Base-by-base conservation (phyloP, 176 grass and related monocot species). In the Oryza meyeriana region DNA sequence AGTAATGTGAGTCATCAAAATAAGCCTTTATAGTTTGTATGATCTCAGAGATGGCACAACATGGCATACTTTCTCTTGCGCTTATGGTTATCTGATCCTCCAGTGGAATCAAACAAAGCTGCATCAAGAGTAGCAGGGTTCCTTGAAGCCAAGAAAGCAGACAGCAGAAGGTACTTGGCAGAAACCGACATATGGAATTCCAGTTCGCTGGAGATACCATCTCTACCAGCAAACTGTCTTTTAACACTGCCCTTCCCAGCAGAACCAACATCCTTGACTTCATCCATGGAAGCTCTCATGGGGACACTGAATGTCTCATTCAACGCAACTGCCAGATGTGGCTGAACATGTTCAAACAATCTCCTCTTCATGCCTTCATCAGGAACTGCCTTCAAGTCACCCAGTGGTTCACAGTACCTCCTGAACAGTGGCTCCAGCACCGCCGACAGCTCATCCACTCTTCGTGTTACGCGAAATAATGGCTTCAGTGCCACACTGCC, bases 101-200 rank as follows among this genome's bases (percentile, higher is more conserved):
- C 96, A 77, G 96, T 98, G 42, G 93, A 90, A 85, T 98, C 96
- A 0, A 98, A 98, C 75, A 98, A 81, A 84, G 92, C 67, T 22
- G 90, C 96, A 95, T 98, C 96, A 76, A 98, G 89, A 44, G 93
- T 95, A 67, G 90, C 93, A 0, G 96, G 93, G 64, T 95, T 95
- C 70, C 93, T 95, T 5, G 87, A 98, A 79, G 96, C 96, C 44
- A 99, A 83, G 85, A 99, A 99, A 45, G 89, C 91, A 22, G 96
- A 99, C 62, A 95, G 27, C 73, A 99, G 85, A 29, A 99, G 87
- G 71, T 95, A 99, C 58, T 95, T 95, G 1, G 89, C 89, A 80
- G 93, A 95, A 4, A 93, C 80, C 7, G 93, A 92, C 96, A 99
- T 99, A 75, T 99, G 93, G 78, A 99, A 93, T 61, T 93, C 93